Base-by-base conservation (phyloP, 257 asterid species). In the Fraxinus anomala region DNA sequence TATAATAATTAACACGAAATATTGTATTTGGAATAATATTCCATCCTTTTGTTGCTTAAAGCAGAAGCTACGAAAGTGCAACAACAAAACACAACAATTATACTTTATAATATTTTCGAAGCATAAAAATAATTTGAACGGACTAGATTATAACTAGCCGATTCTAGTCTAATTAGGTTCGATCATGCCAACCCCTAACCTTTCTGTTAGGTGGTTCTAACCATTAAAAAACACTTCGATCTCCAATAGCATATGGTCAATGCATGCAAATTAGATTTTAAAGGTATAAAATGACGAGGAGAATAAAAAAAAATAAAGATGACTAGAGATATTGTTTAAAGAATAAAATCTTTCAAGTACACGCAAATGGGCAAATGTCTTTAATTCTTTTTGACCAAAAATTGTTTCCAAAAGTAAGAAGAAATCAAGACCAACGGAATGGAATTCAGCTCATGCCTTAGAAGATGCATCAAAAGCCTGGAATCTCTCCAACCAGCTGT, bases 311-410 rank as follows among this genome's bases (percentile, higher is more conserved):
- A 85, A 71, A 80, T 77, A 78, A 81, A 77, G 66, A 24, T 23
- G 37, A 34, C 3, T 61, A 30, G 28, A 79, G 66, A 85, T 79
- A 79, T 82, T 23, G 42, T 72, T 73, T 6, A 9, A 74, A 77
- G 83, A 82, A 82, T 76, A 82, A 82, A 80, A 85, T 85, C 88
- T 80, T 70, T 0, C 72, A 84, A 84, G 85, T 84, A 84, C 75
- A 74, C 26, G 80, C 83, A 80, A 81, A 81, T 81, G 81, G 74
- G 74, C 70, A 72, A 54, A 61, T 77, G 44, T 44, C 73, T 85
- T 65, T 85, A n/a, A 77, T 80, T 82, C 88, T 82, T 77, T 75
- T 85, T 85, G 88, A 85, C 88, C 86, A 80, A 42, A 61, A 68
- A 81, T 68, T 79, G 83, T 68, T 79, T 73, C 83, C 68, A 3